Evolutionary conservation across 257 asterid genomes (phyloP).

Genomic region (Scutellaria barbata): DNA sequence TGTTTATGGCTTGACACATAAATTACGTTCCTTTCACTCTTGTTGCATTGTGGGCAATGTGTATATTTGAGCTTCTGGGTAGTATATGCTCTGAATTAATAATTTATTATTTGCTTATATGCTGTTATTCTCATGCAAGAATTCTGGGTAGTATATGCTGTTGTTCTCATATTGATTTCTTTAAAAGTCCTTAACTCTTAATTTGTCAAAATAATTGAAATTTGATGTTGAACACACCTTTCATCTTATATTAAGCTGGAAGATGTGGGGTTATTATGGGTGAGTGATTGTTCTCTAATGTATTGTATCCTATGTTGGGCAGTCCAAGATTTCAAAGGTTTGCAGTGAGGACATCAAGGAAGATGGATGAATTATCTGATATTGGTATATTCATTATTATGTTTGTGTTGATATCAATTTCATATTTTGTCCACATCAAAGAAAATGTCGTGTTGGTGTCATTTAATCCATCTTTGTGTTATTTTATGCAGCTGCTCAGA

Average conservation of each 20-base stretch:
- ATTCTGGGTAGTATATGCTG: not conserved
- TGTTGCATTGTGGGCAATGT: not conserved
- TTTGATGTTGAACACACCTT: not conserved
- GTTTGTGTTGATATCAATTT: conserved; percentile 16
- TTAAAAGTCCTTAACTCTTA: not conserved
- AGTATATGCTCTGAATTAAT: not conserved
- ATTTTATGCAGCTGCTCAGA: conserved; percentile 59
- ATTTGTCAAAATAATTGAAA: not conserved
- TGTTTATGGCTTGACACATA: too few relatives aligned
- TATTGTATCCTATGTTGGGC: conserved; percentile 16
- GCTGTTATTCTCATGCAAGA: not conserved
- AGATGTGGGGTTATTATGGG: conserved; percentile 30
- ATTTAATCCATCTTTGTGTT: not conserved
- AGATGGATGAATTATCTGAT: conserved; percentile 54
- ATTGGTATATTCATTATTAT: conserved; percentile 44
- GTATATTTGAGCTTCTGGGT: not conserved
- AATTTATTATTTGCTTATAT: not conserved
- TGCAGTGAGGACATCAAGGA: conserved; percentile 82
- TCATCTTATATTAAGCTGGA: conserved; percentile 13
- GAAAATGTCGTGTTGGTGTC: too few relatives aligned
- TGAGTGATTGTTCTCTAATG: conserved; percentile 16
- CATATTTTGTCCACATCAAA: not conserved
- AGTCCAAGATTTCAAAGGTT: conserved; percentile 81
- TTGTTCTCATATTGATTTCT: not conserved
- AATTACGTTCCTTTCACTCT: not conserved